phyloP scores from a whole-genome alignment of 495 filamentous ascomycete genomes.

The Tuber borchii region DNA sequence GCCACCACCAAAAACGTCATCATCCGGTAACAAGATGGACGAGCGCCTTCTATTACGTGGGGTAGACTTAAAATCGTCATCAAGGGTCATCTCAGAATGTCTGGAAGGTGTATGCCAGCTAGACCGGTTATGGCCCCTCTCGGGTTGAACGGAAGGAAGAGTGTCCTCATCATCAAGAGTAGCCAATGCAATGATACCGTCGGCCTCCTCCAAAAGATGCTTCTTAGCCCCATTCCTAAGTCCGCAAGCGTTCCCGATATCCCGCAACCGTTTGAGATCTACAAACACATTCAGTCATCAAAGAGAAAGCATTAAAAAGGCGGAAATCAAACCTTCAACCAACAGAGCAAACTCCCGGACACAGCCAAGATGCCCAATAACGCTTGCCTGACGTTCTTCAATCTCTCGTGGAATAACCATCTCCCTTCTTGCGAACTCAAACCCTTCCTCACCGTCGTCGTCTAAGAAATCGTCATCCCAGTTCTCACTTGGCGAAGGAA shows the following conservation, averaged over 20 bases:
- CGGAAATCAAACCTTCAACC: conserved; percentile 52
- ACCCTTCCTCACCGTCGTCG: conserved; percentile 42
- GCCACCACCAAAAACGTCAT: conserved; percentile 55
- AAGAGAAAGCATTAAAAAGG: conserved; percentile 7
- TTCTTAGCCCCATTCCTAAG: conserved; percentile 58
- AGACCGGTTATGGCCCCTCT: conserved; percentile 16
- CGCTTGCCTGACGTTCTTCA: conserved; percentile 73
- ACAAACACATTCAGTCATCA: conserved; percentile 17
- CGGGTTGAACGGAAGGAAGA: conserved; percentile 38
- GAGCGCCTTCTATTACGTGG: conserved; percentile 46
- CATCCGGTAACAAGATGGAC: conserved; percentile 57
- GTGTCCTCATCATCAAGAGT: conserved; percentile 72
- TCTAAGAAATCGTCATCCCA: conserved; percentile 74
- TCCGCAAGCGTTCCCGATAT: conserved; percentile 58
- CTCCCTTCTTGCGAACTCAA: conserved; percentile 44
- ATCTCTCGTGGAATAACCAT: conserved; percentile 79
- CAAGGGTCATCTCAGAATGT: conserved; percentile 39
- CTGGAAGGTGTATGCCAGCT: conserved; percentile 34
- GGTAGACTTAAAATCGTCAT: conserved; percentile 50
- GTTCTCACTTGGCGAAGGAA: conserved; percentile 57
- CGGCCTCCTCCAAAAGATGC: conserved; percentile 74
- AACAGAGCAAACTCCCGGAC: conserved; percentile 77
- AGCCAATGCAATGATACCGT: conserved; percentile 78
- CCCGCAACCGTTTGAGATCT: conserved; percentile 63
- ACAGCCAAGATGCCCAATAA: conserved; percentile 78